A percentile compares a stretch with the other conserved stretches of the same genome.
These are phyloP conservation scores for Hyaloscypha finlandica DNA, from an alignment of 495 filamentous ascomycete genomes.

Conservation along the genomic window DNA sequence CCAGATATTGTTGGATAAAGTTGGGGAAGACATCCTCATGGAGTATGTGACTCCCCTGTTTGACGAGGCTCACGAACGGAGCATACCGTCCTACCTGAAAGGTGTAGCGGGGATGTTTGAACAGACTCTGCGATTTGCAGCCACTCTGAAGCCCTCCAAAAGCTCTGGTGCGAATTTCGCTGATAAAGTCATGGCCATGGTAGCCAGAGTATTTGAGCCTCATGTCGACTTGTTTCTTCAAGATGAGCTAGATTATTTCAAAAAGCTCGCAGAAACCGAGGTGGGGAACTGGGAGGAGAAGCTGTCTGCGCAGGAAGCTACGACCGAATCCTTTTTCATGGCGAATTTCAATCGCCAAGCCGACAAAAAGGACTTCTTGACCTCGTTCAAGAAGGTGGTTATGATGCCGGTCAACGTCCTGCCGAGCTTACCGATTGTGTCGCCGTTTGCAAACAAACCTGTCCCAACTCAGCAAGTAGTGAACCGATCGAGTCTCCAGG, in stretches of 20 bases:
- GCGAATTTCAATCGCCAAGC: conserved; percentile 90
- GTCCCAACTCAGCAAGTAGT: conserved; percentile 10
- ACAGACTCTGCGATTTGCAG: conserved; percentile 74
- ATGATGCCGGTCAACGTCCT: conserved; percentile 97
- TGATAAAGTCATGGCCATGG: conserved; percentile 57
- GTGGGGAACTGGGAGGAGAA: conserved; percentile 89
- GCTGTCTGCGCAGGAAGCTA: conserved; percentile 85
- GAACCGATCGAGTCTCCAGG: conserved; percentile 43
- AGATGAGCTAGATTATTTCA: conserved; percentile 89
- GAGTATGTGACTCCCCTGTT: conserved; percentile 87
- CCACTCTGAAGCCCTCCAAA: conserved; percentile 61
- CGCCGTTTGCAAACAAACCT: conserved; percentile 38
- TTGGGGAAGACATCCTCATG: conserved; percentile 80
- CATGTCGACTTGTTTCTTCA: conserved; percentile 92
- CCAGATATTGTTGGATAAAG: conserved; percentile 74
- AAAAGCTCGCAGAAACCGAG: conserved; percentile 68
- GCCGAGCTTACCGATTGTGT: conserved; percentile 56
- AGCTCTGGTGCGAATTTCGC: conserved; percentile 56
- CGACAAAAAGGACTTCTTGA: conserved; percentile 94
- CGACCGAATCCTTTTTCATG: conserved; percentile 93
- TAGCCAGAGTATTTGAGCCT: conserved; percentile 78
- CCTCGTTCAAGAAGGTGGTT: conserved; percentile 96
- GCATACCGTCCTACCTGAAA: conserved; percentile 77
- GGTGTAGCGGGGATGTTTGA: conserved; percentile 86
- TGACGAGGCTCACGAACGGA: conserved; percentile 81